phyloP scores from a whole-genome alignment of 805 yeast genomes.

The Starmerella etchellsii region DNA sequence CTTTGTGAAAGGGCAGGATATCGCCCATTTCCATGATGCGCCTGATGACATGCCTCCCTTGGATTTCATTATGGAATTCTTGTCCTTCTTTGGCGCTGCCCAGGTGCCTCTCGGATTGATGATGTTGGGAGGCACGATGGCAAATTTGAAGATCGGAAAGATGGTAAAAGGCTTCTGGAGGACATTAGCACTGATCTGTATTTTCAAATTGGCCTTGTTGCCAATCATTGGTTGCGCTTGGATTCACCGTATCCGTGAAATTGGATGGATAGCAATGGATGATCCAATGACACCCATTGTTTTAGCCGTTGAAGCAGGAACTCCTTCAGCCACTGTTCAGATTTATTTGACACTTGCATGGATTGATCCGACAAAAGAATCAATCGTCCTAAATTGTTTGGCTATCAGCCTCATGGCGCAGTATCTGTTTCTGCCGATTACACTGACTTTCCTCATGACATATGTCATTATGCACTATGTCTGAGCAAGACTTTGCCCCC shows the following conservation, averaged over 20 bases:
- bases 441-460: constrained; percentile 63
- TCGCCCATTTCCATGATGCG: constrained; percentile 47
- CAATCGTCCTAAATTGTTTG: constrained; percentile 62
- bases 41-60: constrained; percentile 79
- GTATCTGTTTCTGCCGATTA: constrained; percentile 52
- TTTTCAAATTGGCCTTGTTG: constrained; percentile 47
- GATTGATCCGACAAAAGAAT: constrained; percentile 33
- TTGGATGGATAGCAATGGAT: constrained; percentile 49
- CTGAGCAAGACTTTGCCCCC: not conserved
- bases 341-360: constrained; percentile 81
- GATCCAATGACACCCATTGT: constrained; percentile 58
- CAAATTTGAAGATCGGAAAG: constrained; percentile 48
- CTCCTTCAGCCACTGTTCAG: constrained; percentile 81
- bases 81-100: constrained; percentile 71
- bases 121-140: constrained; percentile 75
- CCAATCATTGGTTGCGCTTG: constrained; percentile 71
- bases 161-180: constrained; percentile 57
- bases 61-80: constrained; percentile 71
- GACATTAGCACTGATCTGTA: constrained; percentile 45
- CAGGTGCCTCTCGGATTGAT: constrained; percentile 78
- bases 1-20: constrained; percentile 36
- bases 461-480: constrained; percentile 37
- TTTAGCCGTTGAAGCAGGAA: constrained; percentile 57
- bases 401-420: constrained; percentile 66
- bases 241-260: constrained; percentile 44